Conservation (phyloP, 169 alveolate species). For the Cryptosporidium tyzzeri region DNA sequence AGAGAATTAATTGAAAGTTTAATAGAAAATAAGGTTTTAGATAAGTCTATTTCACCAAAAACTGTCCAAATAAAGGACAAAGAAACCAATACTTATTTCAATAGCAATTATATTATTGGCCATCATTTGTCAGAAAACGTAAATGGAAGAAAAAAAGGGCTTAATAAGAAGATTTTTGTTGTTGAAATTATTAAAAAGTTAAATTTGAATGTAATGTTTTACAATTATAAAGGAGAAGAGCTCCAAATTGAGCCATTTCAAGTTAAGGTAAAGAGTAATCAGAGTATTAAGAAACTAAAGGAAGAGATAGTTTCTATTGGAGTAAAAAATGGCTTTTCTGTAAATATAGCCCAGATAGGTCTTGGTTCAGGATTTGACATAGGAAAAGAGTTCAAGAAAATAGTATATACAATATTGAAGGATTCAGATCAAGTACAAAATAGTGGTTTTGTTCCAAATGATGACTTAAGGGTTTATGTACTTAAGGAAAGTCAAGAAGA, state of each 20-base stretch:
- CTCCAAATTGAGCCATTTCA: not conserved
- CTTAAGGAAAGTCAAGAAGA: not conserved
- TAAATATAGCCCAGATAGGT: not conserved
- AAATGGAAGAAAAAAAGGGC: not conserved
- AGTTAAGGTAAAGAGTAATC: not conserved
- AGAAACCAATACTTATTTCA: not conserved
- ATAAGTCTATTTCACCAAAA: not conserved
- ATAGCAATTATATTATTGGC: conserved; percentile 17
- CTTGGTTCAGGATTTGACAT: conserved; percentile 55
- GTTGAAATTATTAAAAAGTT: conserved; percentile 2
- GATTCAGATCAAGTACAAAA: not conserved
- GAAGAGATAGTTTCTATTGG: not conserved
- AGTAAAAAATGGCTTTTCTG: not conserved
- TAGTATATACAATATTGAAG: conserved; percentile 30
- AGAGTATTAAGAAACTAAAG: conserved; percentile 6
- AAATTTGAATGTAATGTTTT: conserved; percentile 1
- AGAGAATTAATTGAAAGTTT: conserved; percentile 24
- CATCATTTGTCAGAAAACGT: not conserved
- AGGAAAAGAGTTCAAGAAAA: conserved; percentile 39
- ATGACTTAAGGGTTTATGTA: conserved; percentile 25
- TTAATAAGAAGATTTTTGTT: conserved; percentile 22
- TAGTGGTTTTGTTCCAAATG: conserved; percentile 46
- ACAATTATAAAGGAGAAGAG: conserved; percentile 50
- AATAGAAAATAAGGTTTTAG: not conserved
- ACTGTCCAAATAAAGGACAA: conserved; percentile 15